Evolutionary conservation across 148 eudicot genomes (phyloP), one percentile per base, ranked within the genome.

Genomic region (Camellia japonica): DNA sequence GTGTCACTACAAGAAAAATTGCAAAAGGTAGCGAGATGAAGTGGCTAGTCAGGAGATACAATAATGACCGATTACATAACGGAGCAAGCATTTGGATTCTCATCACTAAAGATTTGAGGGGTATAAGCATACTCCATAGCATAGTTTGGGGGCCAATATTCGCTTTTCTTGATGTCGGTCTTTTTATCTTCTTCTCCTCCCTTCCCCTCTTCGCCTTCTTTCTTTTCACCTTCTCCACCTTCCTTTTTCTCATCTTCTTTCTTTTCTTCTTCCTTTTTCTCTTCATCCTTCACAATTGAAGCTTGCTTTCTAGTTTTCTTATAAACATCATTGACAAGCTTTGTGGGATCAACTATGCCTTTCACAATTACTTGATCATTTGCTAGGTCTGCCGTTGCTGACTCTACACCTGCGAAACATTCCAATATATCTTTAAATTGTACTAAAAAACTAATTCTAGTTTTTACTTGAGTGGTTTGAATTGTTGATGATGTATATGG

Each of bases 71-170:
- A 65, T 83, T 78, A 90, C 92, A 92, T 87, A 13, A 93, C 71
- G 55, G 85, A 80, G 80, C 97, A 93, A 62, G 93, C 93, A 82
- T 89, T 80, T 38, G 97, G 94, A 79, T 93, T 88, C 51, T 93
- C 97, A 67, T 93, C 94, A 46, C 94, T 91, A 80, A 93, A 91
- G 46, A 91, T n/a, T 69, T 87, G 87, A 80, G 97, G 91, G 11
- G 86, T 65, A 69, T 84, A 87, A 38, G 80, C 52, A 54, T 86
- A 81, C 80, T 86, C 91, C 87, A 80, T 83, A 77, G 80, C 60
- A 73, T 85, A 80, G 81, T 55, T 80, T 6, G 88, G 75, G 38
- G 86, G 83, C 80, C 84, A 87, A 69, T 90, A 81, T 75, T 89
- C 88, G 20, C 72, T 86, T 73, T 73, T 84, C 61, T 82, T 82